Evolutionary conservation across 179 eudicot species (phyloP).

Genomic region (Nepenthes alata): DNA sequence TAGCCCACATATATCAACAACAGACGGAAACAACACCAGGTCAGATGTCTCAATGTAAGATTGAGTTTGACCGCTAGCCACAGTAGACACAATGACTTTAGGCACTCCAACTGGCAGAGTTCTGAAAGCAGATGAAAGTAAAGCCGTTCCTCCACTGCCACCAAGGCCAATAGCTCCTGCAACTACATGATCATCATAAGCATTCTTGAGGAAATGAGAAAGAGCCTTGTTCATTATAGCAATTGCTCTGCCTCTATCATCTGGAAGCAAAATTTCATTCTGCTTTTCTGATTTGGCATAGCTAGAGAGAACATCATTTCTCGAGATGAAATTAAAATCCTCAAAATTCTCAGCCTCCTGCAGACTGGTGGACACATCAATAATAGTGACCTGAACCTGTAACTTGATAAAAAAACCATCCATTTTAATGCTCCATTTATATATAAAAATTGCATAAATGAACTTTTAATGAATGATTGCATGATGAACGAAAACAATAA

Average conservation of each 20-base stretch:
- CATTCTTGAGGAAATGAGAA: constrained; percentile 39
- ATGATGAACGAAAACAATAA: too few relatives aligned
- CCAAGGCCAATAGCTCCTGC: constrained; percentile 88
- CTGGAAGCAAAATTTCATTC: constrained; percentile 37
- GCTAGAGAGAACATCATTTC: constrained; percentile 57
- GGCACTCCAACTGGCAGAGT: constrained; percentile 77
- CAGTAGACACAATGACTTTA: constrained; percentile 75
- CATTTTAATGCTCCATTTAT: too few relatives aligned
- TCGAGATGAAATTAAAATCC: constrained; percentile 47
- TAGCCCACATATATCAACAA: constrained; percentile 92
- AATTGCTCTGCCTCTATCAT: constrained; percentile 81
- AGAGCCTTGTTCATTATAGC: constrained; percentile 61
- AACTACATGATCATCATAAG: constrained; percentile 34
- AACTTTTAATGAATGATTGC: too few relatives aligned
- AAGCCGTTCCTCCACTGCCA: constrained; percentile 92
- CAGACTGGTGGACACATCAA: constrained; percentile 77
- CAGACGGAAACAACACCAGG: constrained; percentile 77
- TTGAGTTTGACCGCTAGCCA: constrained; percentile 90
- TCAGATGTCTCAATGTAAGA: constrained; percentile 84
- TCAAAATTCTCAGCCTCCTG: constrained; percentile 33
- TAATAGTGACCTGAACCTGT: constrained; percentile 63
- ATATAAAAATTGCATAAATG: too few relatives aligned
- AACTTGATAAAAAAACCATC: background rate
- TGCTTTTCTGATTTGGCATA: constrained; percentile 27
- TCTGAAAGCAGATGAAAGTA: constrained; percentile 68